These are phyloP conservation scores for Wickerhamomyces chambardii DNA, from an alignment of 805 yeast species.

Conservation along the genomic window DNA sequence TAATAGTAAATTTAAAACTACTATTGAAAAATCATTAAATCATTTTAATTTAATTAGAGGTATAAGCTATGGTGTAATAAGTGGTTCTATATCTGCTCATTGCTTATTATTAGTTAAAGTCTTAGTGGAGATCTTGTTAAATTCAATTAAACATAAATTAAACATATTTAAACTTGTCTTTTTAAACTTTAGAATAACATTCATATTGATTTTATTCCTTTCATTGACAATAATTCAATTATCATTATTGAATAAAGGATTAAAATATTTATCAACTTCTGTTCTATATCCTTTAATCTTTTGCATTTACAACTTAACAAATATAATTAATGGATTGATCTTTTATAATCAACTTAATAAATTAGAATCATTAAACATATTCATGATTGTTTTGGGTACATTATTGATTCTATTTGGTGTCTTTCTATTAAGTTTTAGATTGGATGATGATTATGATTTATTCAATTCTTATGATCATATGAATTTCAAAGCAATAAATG, in stretches of 20 bases:
- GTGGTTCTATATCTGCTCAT: slow-evolving; percentile 80
- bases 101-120: slow-evolving; percentile 82
- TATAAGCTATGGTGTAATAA: slow-evolving; percentile 50
- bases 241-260: slow-evolving; percentile 64
- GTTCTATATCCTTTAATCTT: slow-evolving; percentile 80
- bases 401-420: slow-evolving; percentile 46
- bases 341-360: slow-evolving; percentile 42
- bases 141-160: slow-evolving; percentile 26
- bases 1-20: not conserved
- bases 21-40: not conserved
- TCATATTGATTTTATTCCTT: slow-evolving; percentile 15
- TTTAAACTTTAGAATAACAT: too few relatives aligned
- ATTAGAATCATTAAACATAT: slow-evolving; percentile 23
- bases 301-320: slow-evolving; percentile 68
- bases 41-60: slow-evolving; percentile 37
- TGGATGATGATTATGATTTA: slow-evolving; percentile 9
- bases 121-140: slow-evolving; percentile 58
- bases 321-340: slow-evolving; percentile 57
- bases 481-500: not conserved
- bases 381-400: slow-evolving; percentile 41
- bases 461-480: not conserved
- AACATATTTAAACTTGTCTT: slow-evolving; percentile 22
- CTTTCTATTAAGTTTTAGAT: slow-evolving; percentile 49
- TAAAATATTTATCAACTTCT: slow-evolving; percentile 62
- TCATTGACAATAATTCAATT: slow-evolving; percentile 65